These are phyloP conservation scores for Gymnopus androsaceus DNA, from an alignment of 1,284 basidiomycete genomes.

Conservation along the genomic window DNA sequence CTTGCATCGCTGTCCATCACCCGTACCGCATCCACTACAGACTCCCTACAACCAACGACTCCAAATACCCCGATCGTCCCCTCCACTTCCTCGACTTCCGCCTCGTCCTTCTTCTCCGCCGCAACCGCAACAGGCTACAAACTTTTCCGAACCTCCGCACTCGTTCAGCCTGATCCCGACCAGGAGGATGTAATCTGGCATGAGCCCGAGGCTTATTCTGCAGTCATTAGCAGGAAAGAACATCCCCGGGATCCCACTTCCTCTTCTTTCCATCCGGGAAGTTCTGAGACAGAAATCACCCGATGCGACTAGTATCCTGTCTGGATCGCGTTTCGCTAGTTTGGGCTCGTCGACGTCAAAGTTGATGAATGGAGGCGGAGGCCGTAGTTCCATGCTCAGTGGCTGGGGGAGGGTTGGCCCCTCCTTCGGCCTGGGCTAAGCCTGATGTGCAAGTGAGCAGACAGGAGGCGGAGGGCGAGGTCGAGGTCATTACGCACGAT, in stretches of 20 bases:
- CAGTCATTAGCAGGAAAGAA: slow-evolving; percentile 62
- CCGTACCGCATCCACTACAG: slow-evolving; percentile 19
- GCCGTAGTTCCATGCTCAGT: slow-evolving; percentile 12
- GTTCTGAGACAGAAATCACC: slow-evolving; percentile 56
- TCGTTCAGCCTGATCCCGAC: slow-evolving; percentile 54
- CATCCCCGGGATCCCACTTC: slow-evolving; percentile 60
- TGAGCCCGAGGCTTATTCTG: slow-evolving; percentile 59
- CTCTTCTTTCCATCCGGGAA: slow-evolving; percentile 58
- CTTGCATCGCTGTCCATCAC: slow-evolving; percentile 46
- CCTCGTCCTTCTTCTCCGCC: slow-evolving; percentile 50
- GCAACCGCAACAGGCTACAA: slow-evolving; percentile 42
- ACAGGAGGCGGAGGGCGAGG: slow-evolving; percentile 51
- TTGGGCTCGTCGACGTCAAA: slow-evolving; percentile 24
- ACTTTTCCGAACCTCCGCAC: slow-evolving; percentile 43
- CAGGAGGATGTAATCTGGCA: slow-evolving; percentile 59
- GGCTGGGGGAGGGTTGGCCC: too few relatives aligned
- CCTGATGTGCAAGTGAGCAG: slow-evolving; percentile 58
- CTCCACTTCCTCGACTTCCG: slow-evolving; percentile 22
- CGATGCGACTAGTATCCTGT: slow-evolving; percentile 19
- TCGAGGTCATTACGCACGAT: too few relatives aligned
- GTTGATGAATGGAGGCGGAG: slow-evolving; percentile 12
- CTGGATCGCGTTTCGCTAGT: slow-evolving; percentile 30
- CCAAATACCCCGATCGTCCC: slow-evolving; percentile 29
- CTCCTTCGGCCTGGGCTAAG: slow-evolving; percentile 56
- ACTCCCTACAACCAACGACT: too few relatives aligned